A percentile compares a stretch with the other conserved stretches of the same genome.
Evolutionary conservation across 176 grass and related monocot genomes (phyloP).

Genomic region (Avena atlantica): DNA sequence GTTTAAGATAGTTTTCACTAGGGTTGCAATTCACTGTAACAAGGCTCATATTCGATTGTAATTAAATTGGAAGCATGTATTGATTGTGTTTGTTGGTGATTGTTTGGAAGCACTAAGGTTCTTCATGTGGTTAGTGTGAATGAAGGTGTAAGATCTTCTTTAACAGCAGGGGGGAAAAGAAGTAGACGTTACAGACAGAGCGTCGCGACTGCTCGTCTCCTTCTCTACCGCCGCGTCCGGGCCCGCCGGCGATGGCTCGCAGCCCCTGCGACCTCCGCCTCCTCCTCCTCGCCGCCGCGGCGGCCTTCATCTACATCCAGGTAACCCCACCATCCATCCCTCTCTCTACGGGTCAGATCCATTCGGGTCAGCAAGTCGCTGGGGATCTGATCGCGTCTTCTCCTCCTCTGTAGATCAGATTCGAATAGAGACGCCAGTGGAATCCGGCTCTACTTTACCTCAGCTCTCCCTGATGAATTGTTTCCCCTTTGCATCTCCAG

Average conservation of each 20-base stretch:
- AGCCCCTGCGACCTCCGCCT: conserved; percentile 63
- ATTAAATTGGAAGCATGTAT: not conserved
- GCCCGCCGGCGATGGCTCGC: conserved; percentile 54
- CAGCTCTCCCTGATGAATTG: not conserved
- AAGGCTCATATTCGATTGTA: no score
- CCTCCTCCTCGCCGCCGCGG: conserved; percentile 65
- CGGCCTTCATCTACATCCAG: conserved; percentile 94
- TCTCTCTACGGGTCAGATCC: not conserved
- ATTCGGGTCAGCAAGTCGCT: conserved; percentile 1
- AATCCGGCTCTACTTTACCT: not conserved
- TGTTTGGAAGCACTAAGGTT: not conserved
- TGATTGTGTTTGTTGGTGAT: not conserved
- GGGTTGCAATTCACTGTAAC: no score
- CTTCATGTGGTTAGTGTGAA: conserved; percentile 9
- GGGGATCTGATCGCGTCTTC: conserved; percentile 3
- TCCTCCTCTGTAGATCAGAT: not conserved
- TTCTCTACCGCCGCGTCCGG: not conserved
- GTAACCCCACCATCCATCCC: conserved; percentile 27
- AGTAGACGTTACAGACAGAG: not conserved
- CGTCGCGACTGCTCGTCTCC: not conserved
- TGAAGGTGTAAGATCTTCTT: not conserved
- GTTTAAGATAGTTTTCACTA: no score
- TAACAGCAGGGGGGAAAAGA: not conserved
- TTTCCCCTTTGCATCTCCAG: conserved; percentile 42
- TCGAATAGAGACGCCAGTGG: not conserved